Percentiles rank a stretch among this genome's conserved stretches.
Evolutionary conservation across 2,329 filamentous ascomycete genomes (phyloP).

Genomic region (Talaromyces sp.): DNA sequence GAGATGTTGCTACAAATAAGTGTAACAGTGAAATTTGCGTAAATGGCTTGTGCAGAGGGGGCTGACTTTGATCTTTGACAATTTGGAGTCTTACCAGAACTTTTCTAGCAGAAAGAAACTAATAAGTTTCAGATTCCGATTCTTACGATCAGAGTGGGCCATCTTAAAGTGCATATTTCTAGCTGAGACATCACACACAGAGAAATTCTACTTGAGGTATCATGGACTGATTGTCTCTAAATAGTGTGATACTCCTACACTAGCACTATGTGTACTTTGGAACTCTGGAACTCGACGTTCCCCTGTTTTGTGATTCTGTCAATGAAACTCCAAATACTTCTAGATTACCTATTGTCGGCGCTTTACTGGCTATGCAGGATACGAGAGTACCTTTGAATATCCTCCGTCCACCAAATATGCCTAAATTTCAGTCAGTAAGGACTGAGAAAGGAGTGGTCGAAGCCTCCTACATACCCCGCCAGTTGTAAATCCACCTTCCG

Average conservation of each 20-base stretch:
- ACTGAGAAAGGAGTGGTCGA: neutral
- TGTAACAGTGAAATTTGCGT: neutral
- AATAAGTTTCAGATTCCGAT: too few species aligned
- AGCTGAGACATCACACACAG: neutral
- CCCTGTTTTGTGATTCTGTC: too few species aligned
- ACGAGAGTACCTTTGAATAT: neutral
- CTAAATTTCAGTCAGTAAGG: neutral
- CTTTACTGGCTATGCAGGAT: neutral
- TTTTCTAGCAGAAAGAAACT: too few species aligned
- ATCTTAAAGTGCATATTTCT: too few species aligned
- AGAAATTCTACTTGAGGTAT: neutral
- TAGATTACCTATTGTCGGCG: too few species aligned
- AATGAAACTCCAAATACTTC: too few species aligned
- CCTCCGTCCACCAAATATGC: slow-evolving; percentile 1
- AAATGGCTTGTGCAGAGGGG: neutral
- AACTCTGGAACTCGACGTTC: too few species aligned
- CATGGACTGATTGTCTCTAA: neutral
- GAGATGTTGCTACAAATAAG: neutral
- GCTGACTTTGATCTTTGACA: neutral
- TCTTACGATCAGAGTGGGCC: too few species aligned
- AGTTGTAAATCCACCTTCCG: neutral
- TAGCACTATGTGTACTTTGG: too few species aligned
- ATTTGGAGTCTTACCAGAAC: neutral
- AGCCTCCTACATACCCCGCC: neutral
- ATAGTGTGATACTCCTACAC: too few species aligned